These are phyloP conservation scores for Jamesozyma rosinii DNA, from an alignment of 805 yeast species.

Conservation along the genomic window DNA sequence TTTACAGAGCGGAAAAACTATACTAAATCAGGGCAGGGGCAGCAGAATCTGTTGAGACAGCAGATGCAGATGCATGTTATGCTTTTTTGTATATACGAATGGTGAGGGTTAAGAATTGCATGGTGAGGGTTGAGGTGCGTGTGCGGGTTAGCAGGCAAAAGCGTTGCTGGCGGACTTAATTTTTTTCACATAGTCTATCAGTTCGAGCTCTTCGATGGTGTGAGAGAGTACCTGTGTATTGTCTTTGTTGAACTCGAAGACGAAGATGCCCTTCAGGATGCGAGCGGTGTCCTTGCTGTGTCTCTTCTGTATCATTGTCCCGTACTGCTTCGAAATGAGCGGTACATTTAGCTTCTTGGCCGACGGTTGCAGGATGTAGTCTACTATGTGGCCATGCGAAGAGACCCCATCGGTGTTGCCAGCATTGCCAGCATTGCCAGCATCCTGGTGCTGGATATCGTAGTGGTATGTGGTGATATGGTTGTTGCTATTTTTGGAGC, in stretches of 20 bases:
- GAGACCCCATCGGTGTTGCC: neutral
- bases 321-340: neutral
- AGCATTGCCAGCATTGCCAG: neutral
- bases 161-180: conserved; percentile 12
- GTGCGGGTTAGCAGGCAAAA: conserved; percentile 20
- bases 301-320: conserved; percentile 1
- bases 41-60: too few relatives aligned
- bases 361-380: conserved; percentile 13
- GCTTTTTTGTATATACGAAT: too few relatives aligned
- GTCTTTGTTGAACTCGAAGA: conserved; percentile 53
- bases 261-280: conserved; percentile 41
- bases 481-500: neutral
- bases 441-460: neutral
- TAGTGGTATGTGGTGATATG: neutral
- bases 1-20: too few relatives aligned
- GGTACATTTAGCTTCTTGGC: conserved; percentile 6
- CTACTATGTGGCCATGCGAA: conserved; percentile 6
- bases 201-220: conserved; percentile 57
- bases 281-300: conserved; percentile 1
- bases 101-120: too few relatives aligned
- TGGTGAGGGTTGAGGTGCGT: too few relatives aligned
- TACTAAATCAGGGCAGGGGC: too few relatives aligned
- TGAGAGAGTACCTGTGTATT: conserved; percentile 51
- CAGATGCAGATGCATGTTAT: too few relatives aligned
- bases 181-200: conserved; percentile 38